Evolutionary conservation across 768 basidiomycete genomes (phyloP).

Genomic region (Lentinula edodes): DNA sequence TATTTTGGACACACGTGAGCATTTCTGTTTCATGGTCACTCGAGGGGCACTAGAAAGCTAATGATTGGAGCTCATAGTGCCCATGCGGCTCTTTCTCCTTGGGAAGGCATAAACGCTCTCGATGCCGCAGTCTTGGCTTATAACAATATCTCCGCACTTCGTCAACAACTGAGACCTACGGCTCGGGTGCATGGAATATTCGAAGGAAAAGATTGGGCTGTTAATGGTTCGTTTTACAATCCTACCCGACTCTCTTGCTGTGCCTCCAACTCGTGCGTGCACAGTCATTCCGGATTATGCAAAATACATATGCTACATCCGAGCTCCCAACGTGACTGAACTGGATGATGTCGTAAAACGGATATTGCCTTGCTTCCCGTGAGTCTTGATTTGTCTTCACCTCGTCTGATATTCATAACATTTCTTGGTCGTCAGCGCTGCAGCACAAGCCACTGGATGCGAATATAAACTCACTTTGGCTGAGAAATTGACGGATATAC

Average conservation of each 20-base stretch:
- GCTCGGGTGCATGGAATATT: slow-evolving; percentile 80
- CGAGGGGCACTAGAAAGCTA: neutral
- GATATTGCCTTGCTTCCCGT: slow-evolving; percentile 72
- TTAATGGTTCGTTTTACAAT: slow-evolving; percentile 47
- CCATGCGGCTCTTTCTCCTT: slow-evolving; percentile 74
- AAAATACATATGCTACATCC: slow-evolving; percentile 71
- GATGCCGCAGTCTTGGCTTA: slow-evolving; percentile 89
- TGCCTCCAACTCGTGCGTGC: neutral
- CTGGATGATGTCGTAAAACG: slow-evolving; percentile 51
- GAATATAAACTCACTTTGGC: slow-evolving; percentile 34
- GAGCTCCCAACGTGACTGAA: slow-evolving; percentile 63
- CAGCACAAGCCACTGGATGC: slow-evolving; percentile 64
- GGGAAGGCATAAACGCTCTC: slow-evolving; percentile 80
- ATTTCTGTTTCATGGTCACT: neutral
- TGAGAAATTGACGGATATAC: slow-evolving; percentile 45
- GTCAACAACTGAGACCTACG: slow-evolving; percentile 77
- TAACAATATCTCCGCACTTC: slow-evolving; percentile 68
- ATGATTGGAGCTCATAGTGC: slow-evolving; percentile 39
- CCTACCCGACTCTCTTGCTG: neutral
- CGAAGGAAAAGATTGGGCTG: slow-evolving; percentile 68
- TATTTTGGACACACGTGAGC: slow-evolving; percentile 69
- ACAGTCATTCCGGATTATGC: slow-evolving; percentile 82
- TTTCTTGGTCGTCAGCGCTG: slow-evolving; percentile 39
- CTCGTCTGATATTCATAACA: neutral
- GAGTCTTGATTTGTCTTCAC: slow-evolving; percentile 15